phyloP scores from a whole-genome alignment of 163 green algal species.

The Prototheca wickerhamii region DNA sequence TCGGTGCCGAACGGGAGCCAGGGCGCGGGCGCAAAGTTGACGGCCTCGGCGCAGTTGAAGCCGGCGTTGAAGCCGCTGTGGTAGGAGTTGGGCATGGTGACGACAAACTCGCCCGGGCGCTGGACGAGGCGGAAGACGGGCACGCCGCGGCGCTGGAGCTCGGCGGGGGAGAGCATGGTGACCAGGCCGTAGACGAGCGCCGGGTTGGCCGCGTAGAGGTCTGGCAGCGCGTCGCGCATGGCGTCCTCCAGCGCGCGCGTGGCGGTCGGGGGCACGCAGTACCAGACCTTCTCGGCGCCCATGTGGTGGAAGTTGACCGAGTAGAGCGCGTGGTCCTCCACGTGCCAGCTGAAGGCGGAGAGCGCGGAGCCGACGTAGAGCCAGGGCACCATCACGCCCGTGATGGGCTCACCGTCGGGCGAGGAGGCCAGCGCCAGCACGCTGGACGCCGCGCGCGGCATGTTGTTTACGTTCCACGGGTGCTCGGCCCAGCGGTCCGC shows the following conservation, averaged over 20 bases:
- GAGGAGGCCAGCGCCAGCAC: conserved; percentile 58
- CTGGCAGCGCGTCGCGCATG: conserved; percentile 70
- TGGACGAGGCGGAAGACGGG: conserved; percentile 68
- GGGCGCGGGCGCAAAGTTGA: conserved; percentile 53
- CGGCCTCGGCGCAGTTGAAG: conserved; percentile 58
- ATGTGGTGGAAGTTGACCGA: conserved; percentile 76
- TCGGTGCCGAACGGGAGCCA: conserved; percentile 56
- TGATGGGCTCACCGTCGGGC: conserved; percentile 56
- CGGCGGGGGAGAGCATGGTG: conserved; percentile 64
- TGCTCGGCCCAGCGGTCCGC: no score
- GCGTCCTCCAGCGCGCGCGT: conserved; percentile 61
- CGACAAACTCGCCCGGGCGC: conserved; percentile 56
- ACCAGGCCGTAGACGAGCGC: conserved; percentile 73
- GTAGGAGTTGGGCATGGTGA: conserved; percentile 71
- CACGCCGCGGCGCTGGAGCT: conserved; percentile 65
- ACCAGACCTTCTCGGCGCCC: conserved; percentile 82
- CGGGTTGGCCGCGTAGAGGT: conserved; percentile 55
- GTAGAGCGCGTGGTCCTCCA: conserved; percentile 74
- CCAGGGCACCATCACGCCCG: conserved; percentile 79
- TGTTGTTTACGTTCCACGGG: conserved; percentile 93
- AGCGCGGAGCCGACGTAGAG: conserved; percentile 56
- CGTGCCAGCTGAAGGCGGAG: conserved; percentile 69
- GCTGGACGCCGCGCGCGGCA: conserved; percentile 47
- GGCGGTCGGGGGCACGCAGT: conserved; percentile 60
- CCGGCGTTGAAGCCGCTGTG: conserved; percentile 67